These are phyloP conservation scores for Hymenoscyphus linearis DNA, from an alignment of 2,329 filamentous ascomycete species.

Conservation along the genomic window DNA sequence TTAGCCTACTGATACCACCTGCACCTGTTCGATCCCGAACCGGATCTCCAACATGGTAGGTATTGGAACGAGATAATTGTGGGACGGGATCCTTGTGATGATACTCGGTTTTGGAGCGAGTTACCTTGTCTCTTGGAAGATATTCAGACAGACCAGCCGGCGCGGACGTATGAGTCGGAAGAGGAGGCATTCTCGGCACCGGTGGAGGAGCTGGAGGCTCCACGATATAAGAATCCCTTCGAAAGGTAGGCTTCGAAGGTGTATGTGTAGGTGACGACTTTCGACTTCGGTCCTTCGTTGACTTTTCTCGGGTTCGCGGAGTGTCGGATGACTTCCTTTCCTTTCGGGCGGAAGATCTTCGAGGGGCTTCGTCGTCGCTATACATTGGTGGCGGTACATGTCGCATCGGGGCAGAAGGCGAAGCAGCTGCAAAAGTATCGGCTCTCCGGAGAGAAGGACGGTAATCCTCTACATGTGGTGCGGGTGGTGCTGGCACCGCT, in stretches of 20 bases:
- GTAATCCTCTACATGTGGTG: background rate
- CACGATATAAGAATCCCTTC: constrained; percentile 22
- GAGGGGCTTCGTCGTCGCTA: constrained; percentile 30
- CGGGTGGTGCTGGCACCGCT: background rate
- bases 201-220: constrained; percentile 26
- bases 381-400: constrained; percentile 21
- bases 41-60: constrained; percentile 22
- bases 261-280: constrained; percentile 11
- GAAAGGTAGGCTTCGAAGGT: background rate
- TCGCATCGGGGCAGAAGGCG: constrained; percentile 21
- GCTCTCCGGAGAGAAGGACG: constrained; percentile 23
- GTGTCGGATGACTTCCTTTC: constrained; percentile 27
- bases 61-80: constrained; percentile 26
- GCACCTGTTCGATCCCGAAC: constrained; percentile 11
- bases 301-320: constrained; percentile 18
- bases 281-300: constrained; percentile 9
- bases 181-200: constrained; percentile 20
- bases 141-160: constrained; percentile 19
- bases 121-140: constrained; percentile 20
- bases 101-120: constrained; percentile 30
- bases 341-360: constrained; percentile 27
- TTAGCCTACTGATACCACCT: constrained; percentile 21
- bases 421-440: constrained; percentile 26
- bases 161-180: constrained; percentile 28
- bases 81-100: constrained; percentile 23